These are phyloP conservation scores for Ophiostoma ips DNA, from an alignment of 2,329 filamentous ascomycete genomes.

Conservation along the genomic window DNA sequence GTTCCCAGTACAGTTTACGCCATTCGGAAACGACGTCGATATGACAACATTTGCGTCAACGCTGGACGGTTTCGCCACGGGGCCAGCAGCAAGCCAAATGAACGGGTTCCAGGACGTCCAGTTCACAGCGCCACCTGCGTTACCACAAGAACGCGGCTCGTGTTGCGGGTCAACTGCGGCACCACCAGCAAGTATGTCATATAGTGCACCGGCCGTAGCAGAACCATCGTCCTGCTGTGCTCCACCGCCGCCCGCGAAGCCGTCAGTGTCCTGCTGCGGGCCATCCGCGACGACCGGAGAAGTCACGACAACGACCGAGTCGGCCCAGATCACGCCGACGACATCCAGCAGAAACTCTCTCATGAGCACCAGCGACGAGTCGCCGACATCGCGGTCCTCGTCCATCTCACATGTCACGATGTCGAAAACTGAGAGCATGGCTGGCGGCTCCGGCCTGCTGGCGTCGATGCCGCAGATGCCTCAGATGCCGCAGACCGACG, in stretches of 20 bases:
- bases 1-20: neutral
- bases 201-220: neutral
- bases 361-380: slow-evolving; percentile 5
- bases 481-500: no score
- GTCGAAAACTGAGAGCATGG: slow-evolving; percentile 5
- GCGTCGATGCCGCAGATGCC: neutral
- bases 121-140: neutral
- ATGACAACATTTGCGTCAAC: neutral
- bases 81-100: neutral
- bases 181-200: neutral
- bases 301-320: neutral
- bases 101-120: neutral
- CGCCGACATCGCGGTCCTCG: slow-evolving; percentile 7
- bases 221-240: slow-evolving; percentile 9
- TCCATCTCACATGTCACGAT: slow-evolving; percentile 3
- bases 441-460: neutral
- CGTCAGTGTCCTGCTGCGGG: neutral
- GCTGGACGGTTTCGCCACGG: neutral
- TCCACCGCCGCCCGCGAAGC: slow-evolving; percentile 2
- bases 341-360: slow-evolving; percentile 12
- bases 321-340: slow-evolving; percentile 11
- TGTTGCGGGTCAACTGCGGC: neutral
- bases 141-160: neutral
- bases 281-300: neutral
- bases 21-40: neutral